Conservation (phyloP, 768 basidiomycete genomes). For the Agaricus sinodeliciosus region DNA sequence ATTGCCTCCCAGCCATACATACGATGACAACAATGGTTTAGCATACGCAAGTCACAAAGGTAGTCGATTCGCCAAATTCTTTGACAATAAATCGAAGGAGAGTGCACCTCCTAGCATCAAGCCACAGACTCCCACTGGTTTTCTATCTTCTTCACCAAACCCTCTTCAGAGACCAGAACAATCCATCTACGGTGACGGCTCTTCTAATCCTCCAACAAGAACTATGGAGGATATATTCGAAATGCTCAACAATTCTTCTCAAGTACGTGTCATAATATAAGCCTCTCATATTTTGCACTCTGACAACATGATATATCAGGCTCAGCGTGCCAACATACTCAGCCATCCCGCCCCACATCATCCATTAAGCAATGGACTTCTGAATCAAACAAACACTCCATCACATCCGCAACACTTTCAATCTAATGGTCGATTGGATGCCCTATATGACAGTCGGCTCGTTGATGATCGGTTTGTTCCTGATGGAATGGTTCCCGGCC, state of each 20-base stretch:
- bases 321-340: slow-evolving; percentile 24
- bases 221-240: slow-evolving; percentile 78
- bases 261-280: slow-evolving; percentile 39
- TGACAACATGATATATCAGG: slow-evolving; percentile 15
- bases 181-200: slow-evolving; percentile 22
- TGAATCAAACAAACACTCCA: slow-evolving; percentile 23
- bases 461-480: slow-evolving; percentile 73
- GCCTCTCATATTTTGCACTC: neutral
- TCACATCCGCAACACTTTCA: slow-evolving; percentile 35
- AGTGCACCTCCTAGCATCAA: slow-evolving; percentile 26
- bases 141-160: slow-evolving; percentile 39
- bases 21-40: neutral
- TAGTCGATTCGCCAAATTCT: slow-evolving; percentile 84
- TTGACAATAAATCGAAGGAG: slow-evolving; percentile 65
- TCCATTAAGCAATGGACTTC: slow-evolving; percentile 21
- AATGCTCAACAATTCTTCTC: slow-evolving; percentile 71
- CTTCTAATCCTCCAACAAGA: slow-evolving; percentile 33
- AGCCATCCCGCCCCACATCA: slow-evolving; percentile 16
- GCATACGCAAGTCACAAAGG: slow-evolving; percentile 56
- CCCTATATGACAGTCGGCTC: slow-evolving; percentile 65
- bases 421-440: slow-evolving; percentile 48
- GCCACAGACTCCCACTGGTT: slow-evolving; percentile 28
- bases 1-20: neutral
- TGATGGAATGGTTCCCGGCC: slow-evolving; percentile 81
- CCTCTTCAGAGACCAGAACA: slow-evolving; percentile 43